A percentile compares a stretch with the other conserved stretches of the same genome.
phyloP scores from a whole-genome alignment of 768 basidiomycete species.

The Dioszegia aurantiaca region DNA sequence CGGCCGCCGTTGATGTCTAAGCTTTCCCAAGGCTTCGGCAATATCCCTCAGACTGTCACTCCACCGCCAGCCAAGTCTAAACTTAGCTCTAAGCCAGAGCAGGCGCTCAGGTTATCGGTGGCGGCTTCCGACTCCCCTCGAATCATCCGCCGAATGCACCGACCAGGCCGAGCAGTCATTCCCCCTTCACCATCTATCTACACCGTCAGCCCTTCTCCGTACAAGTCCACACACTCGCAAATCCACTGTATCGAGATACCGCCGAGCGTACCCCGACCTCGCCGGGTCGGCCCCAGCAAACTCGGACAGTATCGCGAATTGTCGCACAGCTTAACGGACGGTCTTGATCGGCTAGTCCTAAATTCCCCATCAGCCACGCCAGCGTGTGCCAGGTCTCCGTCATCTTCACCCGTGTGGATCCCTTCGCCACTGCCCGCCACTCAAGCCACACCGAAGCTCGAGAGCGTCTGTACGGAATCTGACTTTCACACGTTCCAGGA shows the following conservation, averaged over 20 bases:
- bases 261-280: background rate
- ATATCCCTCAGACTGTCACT: background rate
- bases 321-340: background rate
- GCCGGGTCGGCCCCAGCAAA: background rate
- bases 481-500: background rate
- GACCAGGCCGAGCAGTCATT: slow-evolving; percentile 5
- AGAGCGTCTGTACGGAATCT: slow-evolving; percentile 1
- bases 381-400: background rate
- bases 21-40: slow-evolving; percentile 17
- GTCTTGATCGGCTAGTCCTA: background rate
- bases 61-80: background rate
- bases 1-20: slow-evolving; percentile 31
- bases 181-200: background rate
- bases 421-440: too few species aligned
- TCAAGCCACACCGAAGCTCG: background rate
- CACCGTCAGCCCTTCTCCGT: slow-evolving; percentile 1
- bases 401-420: background rate
- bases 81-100: background rate
- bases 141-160: slow-evolving; percentile 15
- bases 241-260: slow-evolving; percentile 6
- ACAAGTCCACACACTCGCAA: background rate
- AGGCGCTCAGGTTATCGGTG: slow-evolving; percentile 10
- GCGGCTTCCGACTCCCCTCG: slow-evolving; percentile 33
- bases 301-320: slow-evolving; percentile 3
- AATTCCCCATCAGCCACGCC: background rate